Evolutionary conservation across 768 basidiomycete species (phyloP).

Genomic region (Suillus fuscotomentosus): DNA sequence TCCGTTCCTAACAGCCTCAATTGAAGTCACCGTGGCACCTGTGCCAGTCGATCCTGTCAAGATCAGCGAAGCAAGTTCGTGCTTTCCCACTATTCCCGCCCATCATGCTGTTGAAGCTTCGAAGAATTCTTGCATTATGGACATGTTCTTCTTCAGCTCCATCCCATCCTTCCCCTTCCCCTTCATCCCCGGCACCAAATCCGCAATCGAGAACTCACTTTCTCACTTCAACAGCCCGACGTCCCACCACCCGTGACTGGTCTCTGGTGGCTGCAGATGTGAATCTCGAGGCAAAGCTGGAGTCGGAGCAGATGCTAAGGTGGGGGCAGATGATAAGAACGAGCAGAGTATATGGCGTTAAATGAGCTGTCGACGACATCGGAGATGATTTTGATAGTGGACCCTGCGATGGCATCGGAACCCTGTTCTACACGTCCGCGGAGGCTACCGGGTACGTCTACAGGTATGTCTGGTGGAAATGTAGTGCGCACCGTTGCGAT

Average conservation of each 20-base stretch:
- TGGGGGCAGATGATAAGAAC: conserved; percentile 52
- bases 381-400: conserved; percentile 72
- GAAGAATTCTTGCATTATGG: conserved; percentile 70
- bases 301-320: conserved; percentile 12
- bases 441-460: conserved; percentile 53
- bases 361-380: conserved; percentile 92
- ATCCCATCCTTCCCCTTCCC: conserved; percentile 36
- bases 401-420: conserved; percentile 76
- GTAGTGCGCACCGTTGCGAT: conserved; percentile 62
- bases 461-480: conserved; percentile 44
- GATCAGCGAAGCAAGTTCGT: conserved; percentile 31
- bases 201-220: conserved; percentile 81
- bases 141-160: conserved; percentile 36
- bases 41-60: conserved; percentile 79
- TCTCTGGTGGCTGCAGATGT: neutral
- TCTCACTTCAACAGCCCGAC: conserved; percentile 74
- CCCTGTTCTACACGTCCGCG: conserved; percentile 77
- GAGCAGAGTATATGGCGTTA: conserved; percentile 71
- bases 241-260: conserved; percentile 36
- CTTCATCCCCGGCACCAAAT: conserved; percentile 52
- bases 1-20: conserved; percentile 39
- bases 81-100: conserved; percentile 35
- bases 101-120: conserved; percentile 88
- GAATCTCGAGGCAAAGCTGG: conserved; percentile 29
- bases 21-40: conserved; percentile 53